phyloP scores from a whole-genome alignment of 257 asterid species.

The Craterostigma plantagineum region DNA sequence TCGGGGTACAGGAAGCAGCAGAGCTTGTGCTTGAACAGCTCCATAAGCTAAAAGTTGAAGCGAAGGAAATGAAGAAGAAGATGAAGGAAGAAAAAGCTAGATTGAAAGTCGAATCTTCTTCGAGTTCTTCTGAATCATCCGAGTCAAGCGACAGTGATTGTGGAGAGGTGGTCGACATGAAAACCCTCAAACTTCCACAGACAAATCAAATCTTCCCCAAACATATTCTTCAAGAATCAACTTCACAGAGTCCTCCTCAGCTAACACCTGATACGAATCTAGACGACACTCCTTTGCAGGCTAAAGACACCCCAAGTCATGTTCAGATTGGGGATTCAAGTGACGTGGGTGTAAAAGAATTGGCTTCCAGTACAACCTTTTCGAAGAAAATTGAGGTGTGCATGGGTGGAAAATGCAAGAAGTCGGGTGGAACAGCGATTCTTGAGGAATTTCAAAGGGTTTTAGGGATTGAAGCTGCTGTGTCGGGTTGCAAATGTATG shows the following conservation, averaged over 20 bases:
- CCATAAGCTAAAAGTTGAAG: slow-evolving; percentile 27
- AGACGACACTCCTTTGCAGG: no score
- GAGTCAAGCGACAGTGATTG: slow-evolving; percentile 73
- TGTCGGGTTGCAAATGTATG: slow-evolving; percentile 81
- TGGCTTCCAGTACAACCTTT: no score
- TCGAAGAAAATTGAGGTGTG: slow-evolving; percentile 59
- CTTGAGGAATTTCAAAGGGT: slow-evolving; percentile 40
- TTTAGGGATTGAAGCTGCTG: slow-evolving; percentile 45
- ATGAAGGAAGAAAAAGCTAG: slow-evolving; percentile 31
- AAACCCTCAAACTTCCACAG: slow-evolving; percentile 9
- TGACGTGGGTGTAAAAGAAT: no score
- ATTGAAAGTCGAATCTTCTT: slow-evolving; percentile 10
- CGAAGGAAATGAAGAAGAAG: slow-evolving; percentile 25
- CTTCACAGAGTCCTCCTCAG: no score
- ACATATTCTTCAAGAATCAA: slow-evolving; percentile 3
- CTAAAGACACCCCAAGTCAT: no score
- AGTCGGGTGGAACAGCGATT: slow-evolving; percentile 32
- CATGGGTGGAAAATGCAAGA: slow-evolving; percentile 90
- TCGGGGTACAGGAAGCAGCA: no score
- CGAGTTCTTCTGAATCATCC: slow-evolving; percentile 26
- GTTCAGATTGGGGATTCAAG: no score
- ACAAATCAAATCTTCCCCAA: slow-evolving; percentile 2
- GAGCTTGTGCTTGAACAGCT: slow-evolving; percentile 14
- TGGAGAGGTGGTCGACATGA: slow-evolving; percentile 20
- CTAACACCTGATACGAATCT: not conserved